These are phyloP conservation scores for Saxophila tyrrhenica DNA, from an alignment of 495 filamentous ascomycete species.

Conservation along the genomic window DNA sequence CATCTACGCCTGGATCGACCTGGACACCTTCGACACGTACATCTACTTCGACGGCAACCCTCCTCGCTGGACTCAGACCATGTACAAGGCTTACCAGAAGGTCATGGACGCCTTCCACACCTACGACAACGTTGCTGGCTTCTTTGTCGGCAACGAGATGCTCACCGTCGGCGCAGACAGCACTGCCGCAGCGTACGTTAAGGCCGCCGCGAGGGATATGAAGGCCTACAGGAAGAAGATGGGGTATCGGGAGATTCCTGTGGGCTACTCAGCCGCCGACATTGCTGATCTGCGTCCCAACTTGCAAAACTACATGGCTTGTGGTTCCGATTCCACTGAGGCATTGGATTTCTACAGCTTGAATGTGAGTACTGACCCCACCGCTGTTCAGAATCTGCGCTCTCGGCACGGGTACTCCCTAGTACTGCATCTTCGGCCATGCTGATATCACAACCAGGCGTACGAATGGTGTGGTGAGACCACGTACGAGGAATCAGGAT, in stretches of 20 bases:
- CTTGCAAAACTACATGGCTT: slow-evolving; percentile 82
- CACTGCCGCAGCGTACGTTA: slow-evolving; percentile 64
- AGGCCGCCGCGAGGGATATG: slow-evolving; percentile 68
- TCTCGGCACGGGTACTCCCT: too few species aligned
- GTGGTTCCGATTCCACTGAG: slow-evolving; percentile 54
- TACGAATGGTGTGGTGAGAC: slow-evolving; percentile 78
- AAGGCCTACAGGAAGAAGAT: slow-evolving; percentile 70
- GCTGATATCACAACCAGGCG: slow-evolving; percentile 30
- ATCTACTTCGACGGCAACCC: slow-evolving; percentile 45
- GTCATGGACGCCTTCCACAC: slow-evolving; percentile 70
- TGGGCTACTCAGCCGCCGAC: slow-evolving; percentile 84
- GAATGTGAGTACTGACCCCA: slow-evolving; percentile 43
- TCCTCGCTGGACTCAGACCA: slow-evolving; percentile 57
- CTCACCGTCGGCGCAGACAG: slow-evolving; percentile 50
- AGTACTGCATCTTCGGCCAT: too few species aligned
- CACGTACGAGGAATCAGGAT: slow-evolving; percentile 56
- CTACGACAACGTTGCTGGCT: slow-evolving; percentile 69
- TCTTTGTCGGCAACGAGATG: slow-evolving; percentile 84
- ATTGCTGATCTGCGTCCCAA: slow-evolving; percentile 69
- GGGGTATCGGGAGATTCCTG: slow-evolving; percentile 69
- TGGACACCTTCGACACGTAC: slow-evolving; percentile 72
- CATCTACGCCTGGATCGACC: slow-evolving; percentile 72
- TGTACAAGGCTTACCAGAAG: slow-evolving; percentile 51
- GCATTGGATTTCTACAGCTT: slow-evolving; percentile 73
- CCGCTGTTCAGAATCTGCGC: too few species aligned